Conservation (phyloP, 768 basidiomycete genomes). For the Mycena epipterygia region DNA sequence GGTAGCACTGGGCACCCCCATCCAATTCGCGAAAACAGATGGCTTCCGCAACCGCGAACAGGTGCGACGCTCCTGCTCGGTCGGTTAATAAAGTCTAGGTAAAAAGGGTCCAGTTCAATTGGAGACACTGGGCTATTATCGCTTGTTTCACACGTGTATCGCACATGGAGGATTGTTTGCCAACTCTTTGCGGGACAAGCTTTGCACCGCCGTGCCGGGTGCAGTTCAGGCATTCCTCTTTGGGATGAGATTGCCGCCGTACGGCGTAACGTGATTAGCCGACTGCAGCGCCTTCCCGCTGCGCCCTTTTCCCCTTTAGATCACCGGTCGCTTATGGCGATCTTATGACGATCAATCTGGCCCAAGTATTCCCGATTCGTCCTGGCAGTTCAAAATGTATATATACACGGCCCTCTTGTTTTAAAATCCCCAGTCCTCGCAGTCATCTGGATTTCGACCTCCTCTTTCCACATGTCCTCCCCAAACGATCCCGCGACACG, state of each 20-base stretch:
- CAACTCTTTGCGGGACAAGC: not conserved
- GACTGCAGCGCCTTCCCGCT: constrained; percentile 1
- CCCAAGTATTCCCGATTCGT: not conserved
- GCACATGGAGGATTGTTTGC: not conserved
- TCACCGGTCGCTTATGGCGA: constrained; percentile 3
- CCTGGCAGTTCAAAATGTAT: constrained; percentile 21
- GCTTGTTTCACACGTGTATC: not conserved
- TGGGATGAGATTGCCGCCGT: too few species aligned
- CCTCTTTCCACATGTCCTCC: constrained; percentile 12
- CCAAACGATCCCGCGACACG: not conserved
- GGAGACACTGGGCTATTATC: not conserved
- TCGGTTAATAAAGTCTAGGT: too few species aligned
- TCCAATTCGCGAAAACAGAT: too few species aligned
- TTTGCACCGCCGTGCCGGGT: not conserved
- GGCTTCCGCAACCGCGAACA: too few species aligned
- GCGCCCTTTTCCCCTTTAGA: not conserved
- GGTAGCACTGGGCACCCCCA: not conserved
- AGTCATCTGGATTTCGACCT: not conserved
- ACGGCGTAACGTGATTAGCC: too few species aligned
- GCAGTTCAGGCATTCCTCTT: too few species aligned
- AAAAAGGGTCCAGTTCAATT: not conserved
- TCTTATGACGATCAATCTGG: not conserved
- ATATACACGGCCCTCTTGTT: constrained; percentile 12
- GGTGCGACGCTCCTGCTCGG: too few species aligned
- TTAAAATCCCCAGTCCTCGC: too few species aligned